Percentiles rank a stretch among this genome's conserved stretches.
Evolutionary conservation across 2,329 filamentous ascomycete genomes (phyloP).

Genomic region (Penicillium sp.): DNA sequence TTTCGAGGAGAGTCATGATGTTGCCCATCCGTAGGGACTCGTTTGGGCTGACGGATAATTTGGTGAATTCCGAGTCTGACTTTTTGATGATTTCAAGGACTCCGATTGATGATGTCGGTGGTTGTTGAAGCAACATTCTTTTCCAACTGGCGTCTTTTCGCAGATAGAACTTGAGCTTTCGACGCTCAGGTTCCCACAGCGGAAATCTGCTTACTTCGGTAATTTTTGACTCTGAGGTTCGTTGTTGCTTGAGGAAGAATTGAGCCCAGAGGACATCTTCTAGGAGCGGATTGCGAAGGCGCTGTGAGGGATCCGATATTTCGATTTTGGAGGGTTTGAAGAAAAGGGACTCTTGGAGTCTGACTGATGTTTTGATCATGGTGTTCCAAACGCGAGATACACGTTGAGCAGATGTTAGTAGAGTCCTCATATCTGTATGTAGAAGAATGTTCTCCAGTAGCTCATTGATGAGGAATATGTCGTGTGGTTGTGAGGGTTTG

Average conservation of each 20-base stretch:
- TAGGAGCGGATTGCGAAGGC: conserved; percentile 7
- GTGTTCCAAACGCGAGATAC: conserved; percentile 3
- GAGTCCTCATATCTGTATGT: conserved; percentile 6
- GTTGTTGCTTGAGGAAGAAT: conserved; percentile 10
- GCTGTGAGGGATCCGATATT: neutral
- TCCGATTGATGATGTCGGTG: conserved; percentile 9
- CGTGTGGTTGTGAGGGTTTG: neutral
- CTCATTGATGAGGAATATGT: conserved; percentile 9
- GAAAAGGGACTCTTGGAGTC: conserved; percentile 6
- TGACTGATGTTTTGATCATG: neutral
- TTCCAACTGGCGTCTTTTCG: conserved; percentile 12
- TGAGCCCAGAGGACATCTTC: conserved; percentile 11
- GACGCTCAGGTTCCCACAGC: neutral
- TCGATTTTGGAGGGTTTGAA: conserved; percentile 2
- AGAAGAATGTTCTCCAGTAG: conserved; percentile 9
- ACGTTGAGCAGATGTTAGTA: conserved; percentile 10
- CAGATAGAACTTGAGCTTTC: neutral
- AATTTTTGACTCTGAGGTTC: neutral
- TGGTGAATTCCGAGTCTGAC: conserved; percentile 8
- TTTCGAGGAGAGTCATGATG: conserved; percentile 2
- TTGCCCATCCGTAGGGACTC: conserved; percentile 4
- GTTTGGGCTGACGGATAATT: neutral
- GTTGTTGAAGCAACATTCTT: conserved; percentile 9
- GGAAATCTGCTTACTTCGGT: conserved; percentile 8
- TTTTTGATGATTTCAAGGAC: conserved; percentile 10